These are phyloP conservation scores for Taiwanofungus camphoratus DNA, from an alignment of 1,284 basidiomycete genomes.

Conservation along the genomic window DNA sequence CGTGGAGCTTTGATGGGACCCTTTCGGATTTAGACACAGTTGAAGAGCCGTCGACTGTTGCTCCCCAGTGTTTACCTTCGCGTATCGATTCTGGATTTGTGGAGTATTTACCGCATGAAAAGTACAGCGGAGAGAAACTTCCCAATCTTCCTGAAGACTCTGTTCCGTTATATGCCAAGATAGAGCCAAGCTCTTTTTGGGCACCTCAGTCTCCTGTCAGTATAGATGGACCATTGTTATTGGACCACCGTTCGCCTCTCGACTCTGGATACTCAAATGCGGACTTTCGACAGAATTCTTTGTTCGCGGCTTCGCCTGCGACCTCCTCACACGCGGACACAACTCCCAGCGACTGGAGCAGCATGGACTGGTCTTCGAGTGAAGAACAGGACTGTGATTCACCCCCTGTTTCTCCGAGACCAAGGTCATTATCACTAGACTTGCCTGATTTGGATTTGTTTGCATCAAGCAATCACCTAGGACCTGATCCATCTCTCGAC, in stretches of 20 bases:
- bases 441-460: constrained; percentile 5
- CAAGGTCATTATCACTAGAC: constrained; percentile 6
- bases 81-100: constrained; percentile 22
- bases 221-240: constrained; percentile 8
- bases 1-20: constrained; percentile 16
- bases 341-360: constrained; percentile 8
- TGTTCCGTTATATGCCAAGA: constrained; percentile 8
- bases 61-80: constrained; percentile 14
- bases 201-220: constrained; percentile 16
- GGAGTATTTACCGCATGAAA: constrained; percentile 13
- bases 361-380: constrained; percentile 7
- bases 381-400: constrained; percentile 9
- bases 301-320: not conserved
- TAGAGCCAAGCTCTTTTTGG: constrained; percentile 21
- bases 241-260: constrained; percentile 2
- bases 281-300: constrained; percentile 2
- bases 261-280: constrained; percentile 2
- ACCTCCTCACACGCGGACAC: not conserved
- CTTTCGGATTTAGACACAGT: constrained; percentile 1
- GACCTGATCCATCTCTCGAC: not conserved
- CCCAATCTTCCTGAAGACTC: constrained; percentile 7
- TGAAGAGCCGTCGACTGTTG: constrained; percentile 4
- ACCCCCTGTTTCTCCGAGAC: constrained; percentile 8
- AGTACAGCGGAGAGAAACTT: constrained; percentile 4
- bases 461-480: not conserved